Evolutionary conservation across 176 grass and related monocot species (phyloP), one percentile per base, ranked within the genome.

Genomic region (Leersia perrieri): DNA sequence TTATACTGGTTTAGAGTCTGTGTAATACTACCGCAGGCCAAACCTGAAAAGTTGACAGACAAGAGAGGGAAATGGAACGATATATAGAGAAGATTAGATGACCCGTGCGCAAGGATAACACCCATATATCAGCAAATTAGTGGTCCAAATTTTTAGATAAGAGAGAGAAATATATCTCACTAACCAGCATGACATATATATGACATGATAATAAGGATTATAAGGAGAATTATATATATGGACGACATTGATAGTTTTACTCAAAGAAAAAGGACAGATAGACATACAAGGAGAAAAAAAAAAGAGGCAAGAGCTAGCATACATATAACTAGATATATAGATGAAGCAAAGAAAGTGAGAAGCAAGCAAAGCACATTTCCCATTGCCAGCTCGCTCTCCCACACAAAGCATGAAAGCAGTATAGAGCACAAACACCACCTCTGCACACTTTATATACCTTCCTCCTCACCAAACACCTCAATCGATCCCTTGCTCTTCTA

Each of bases 391-490:
- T 42, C 69, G n/a, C n/a, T 26, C 26, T 49, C 39, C 20, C 72
- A 57, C 45, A 57, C 47, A 49, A 16, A 32, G 41, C 72, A 58
- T 53, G 49, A 53, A 53, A 53, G 49, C 20, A 20, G 25, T 20
- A n/a, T 53, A n/a, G 6, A 58, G 11, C 53, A 58, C 53, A 58
- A 5, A 55, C 8, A 20, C 40, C 11, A 53, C 6, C 29, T 34
- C 72, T 7, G 22, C 49, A 58, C 72, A 58, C 47, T 32, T 58
- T 36, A 53, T 9, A n/a, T n/a, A 58, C 28, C 45, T 47, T 14
- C 72, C 72, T 23, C 72, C 30, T 34, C 72, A 74, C 45, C 72
- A 75, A 75, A 26, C 45, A 30, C 31, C 42, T 74, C 44, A 7
- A 29, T 74, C 12, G 27, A 47, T 35, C 71, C 42, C 45, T 53